Conservation (phyloP, 2,329 filamentous ascomycete species). For the Colletotrichum somersetense region DNA sequence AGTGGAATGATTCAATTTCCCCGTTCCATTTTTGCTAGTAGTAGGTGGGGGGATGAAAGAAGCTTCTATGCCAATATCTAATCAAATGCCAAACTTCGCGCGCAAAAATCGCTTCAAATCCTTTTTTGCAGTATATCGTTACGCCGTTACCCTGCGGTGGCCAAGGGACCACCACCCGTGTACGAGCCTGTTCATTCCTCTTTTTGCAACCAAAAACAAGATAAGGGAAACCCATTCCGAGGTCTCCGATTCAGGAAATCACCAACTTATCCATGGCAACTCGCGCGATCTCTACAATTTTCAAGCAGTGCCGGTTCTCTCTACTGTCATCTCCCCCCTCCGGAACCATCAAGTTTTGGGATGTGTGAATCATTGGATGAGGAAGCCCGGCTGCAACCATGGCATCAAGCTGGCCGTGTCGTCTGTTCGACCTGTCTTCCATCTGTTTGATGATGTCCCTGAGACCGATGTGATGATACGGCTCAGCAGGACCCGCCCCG, state of each 20-base stretch:
- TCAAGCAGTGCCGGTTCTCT: conserved; percentile 59
- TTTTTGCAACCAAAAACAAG: neutral
- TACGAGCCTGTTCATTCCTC: neutral
- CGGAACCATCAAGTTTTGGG: conserved; percentile 46
- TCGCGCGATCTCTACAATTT: conserved; percentile 67
- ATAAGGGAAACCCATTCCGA: neutral
- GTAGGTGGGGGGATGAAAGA: neutral
- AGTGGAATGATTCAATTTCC: conserved; percentile 24
- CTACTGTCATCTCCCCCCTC: conserved; percentile 52
- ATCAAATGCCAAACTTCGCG: neutral
- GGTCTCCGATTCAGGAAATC: conserved; percentile 59
- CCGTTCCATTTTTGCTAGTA: neutral
- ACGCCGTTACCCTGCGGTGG: conserved; percentile 7
- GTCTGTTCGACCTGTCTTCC: conserved; percentile 61
- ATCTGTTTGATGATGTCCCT: conserved; percentile 67
- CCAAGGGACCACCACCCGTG: neutral
- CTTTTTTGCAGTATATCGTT: conserved; percentile 8
- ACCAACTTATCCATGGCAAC: conserved; percentile 66
- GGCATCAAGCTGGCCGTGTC: conserved; percentile 65
- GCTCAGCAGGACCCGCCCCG: conserved; percentile 25
- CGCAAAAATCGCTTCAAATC: neutral
- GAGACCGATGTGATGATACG: conserved; percentile 59
- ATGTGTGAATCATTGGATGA: conserved; percentile 47
- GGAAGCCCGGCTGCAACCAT: conserved; percentile 56
- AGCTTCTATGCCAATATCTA: neutral